Evolutionary conservation across 2,329 filamentous ascomycete species (phyloP), one percentile per base, ranked within the genome.

Genomic region (Cryphonectria radicalis): DNA sequence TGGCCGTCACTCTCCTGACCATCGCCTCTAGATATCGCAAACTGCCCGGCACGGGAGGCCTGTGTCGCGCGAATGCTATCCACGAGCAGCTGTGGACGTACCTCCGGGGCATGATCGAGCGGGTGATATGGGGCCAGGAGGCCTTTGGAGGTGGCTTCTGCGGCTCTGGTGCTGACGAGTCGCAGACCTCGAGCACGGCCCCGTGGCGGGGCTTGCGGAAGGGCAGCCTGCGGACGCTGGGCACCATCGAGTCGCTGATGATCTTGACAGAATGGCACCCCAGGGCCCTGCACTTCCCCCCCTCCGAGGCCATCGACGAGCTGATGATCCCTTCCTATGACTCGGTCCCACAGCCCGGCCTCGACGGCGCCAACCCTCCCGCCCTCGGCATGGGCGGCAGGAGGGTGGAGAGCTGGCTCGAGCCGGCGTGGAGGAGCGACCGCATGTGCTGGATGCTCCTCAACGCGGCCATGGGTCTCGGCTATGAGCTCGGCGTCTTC

Each of bases 391-490:
- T 94, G 28, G 93, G 94, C 62, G 94, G 93, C 13, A 91, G 93
- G 79, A 87, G 94, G 40, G 96, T 98, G 74, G 94, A 97, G 78
- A 95, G 94, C 79, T 98, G 96, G 94, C 89, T 98, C 4, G 96
- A 99, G 80, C 96, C 96, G 2, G 95, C 94, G 11, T 98, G 95
- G 94, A 88, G 95, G 76, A 94, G 92, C 74, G 95, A 98, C 77
- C 92, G 94, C 69, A 97, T 98, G 93, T 97, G 93, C 78, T 98
- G 95, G 95, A 98, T 98, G 94, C 85, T 98, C 19, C 87, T 98
- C 42, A 97, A 94, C 77, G 97, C 94, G 53, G 94, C 94, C 19
- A 93, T 95, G 84, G 93, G 94, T 0, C 85, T 98, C 53, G 94
- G 93, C 0, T 97, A 97, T 75, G 96, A 99, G 80, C 89, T 99